Evolutionary conservation across 2,329 filamentous ascomycete species (phyloP), one percentile per base, ranked within the genome.

Genomic region (Penicillium sclerotiorum): DNA sequence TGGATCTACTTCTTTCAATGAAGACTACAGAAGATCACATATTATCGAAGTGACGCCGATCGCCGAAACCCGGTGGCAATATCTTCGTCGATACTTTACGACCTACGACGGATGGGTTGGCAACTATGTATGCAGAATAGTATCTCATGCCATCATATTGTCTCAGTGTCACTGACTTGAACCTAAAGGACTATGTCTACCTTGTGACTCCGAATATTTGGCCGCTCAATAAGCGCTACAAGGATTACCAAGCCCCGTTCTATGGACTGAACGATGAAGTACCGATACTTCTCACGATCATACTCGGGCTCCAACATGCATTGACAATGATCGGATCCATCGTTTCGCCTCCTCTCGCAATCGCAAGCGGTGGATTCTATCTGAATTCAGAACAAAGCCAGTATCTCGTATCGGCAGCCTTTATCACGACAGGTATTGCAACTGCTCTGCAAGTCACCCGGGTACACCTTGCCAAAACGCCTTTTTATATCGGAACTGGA

Each of bases 231-330:
- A 65, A 73, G 57, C 67, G 56, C 68, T 53, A 73, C 73, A 42
- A 68, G 72, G 53, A 69, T 27, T 71, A 74, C 56, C 75, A 79
- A n/a, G 83, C 87, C 25, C 89, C 89, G 0, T 94, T 95, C 70
- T 94, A 93, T 63, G 89, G 89, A n/a, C 82, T 93, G 32, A 81
- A 93, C 60, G 88, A 92, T 69, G 76, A 74, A 48, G 89, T 94
- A 80, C 89, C 89, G 4, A 81, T 93, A 8, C 64, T 92, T 7
- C 75, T 94, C 15, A 87, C 86, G 8, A 66, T 92, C 3, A 75
- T 94, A 1, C 80, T 94, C 2, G 89, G 89, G 15, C 82, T 94
- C 45, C 89, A 94, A 62, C 89, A 94, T 67, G 80, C 89, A 1
- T 75, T 94, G 35, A 83, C 88, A 49, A 92, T 94, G 88, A 70